Evolutionary conservation across 202 grass and related monocot genomes (phyloP).

Genomic region (Bolboschoenoplectus hybrid): DNA sequence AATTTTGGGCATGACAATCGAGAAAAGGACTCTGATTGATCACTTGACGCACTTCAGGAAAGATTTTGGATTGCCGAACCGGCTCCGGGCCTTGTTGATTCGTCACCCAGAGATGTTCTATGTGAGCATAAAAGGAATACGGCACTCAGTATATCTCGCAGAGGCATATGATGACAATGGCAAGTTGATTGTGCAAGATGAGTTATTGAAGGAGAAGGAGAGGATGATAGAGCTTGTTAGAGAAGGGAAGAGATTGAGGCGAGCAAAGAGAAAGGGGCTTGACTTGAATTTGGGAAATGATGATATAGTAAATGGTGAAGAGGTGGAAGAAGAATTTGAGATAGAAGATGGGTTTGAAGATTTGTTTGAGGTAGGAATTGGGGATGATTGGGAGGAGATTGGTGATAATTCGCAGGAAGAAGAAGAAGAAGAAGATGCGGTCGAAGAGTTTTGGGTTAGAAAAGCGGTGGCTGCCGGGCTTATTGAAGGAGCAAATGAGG

Average conservation of each 20-base stretch:
- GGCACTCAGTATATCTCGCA: constrained; percentile 70
- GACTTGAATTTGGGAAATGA: constrained; percentile 25
- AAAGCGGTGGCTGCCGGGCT: constrained; percentile 54
- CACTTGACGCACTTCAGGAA: constrained; percentile 72
- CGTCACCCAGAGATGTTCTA: constrained; percentile 86
- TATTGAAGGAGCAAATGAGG: constrained; percentile 37
- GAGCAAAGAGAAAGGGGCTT: constrained; percentile 46
- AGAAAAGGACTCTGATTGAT: constrained; percentile 81
- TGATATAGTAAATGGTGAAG: constrained; percentile 34
- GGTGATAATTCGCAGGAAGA: constrained; percentile 36
- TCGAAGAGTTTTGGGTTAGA: constrained; percentile 84
- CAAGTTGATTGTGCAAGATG: constrained; percentile 66
- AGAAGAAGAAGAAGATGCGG: constrained; percentile 41
- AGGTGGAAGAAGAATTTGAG: constrained; percentile 33
- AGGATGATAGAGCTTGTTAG: constrained; percentile 67
- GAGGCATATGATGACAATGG: constrained; percentile 75
- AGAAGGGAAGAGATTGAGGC: constrained; percentile 66
- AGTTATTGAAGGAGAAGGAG: constrained; percentile 62
- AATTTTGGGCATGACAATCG: constrained; percentile 71
- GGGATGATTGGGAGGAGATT: constrained; percentile 71
- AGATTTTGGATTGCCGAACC: constrained; percentile 80
- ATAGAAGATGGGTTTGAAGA: constrained; percentile 62
- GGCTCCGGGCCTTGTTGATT: constrained; percentile 64
- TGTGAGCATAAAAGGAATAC: constrained; percentile 80
- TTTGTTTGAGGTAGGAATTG: constrained; percentile 53